Evolutionary conservation across 2,329 filamentous ascomycete species (phyloP), one percentile per base, ranked within the genome.

Genomic region (Calonectria henricotiae): DNA sequence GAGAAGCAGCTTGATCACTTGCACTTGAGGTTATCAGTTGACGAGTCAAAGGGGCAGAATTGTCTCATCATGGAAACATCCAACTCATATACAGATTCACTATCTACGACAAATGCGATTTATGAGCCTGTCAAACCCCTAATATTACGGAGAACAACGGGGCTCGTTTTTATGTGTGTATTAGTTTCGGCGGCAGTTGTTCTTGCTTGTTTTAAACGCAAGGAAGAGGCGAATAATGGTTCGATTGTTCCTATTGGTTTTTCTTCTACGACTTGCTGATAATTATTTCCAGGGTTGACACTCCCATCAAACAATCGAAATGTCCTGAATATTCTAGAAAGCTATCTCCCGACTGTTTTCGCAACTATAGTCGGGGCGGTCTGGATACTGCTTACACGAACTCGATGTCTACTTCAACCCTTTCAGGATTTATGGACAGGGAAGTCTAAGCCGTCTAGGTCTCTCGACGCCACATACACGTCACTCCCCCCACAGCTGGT

Each of bases 51-150:
- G 5, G 51, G 51, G 35, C 15, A 35, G 11, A 55, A 55, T 7
- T 23, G 17, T 23, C n/a, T 55, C 30, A 4, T 23, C 25, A 55
- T 55, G 32, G 30, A 55, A 55, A 23, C 17, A 5, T 9, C 32
- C 43, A 30, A 30, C 8, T 13, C 30, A 8, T 43, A 46, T 11
- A 20, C 41, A 62, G 46, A 49, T n/a, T 30, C 46, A 15, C 12
- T 62, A 9, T 20, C 32, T 30, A 11, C 46, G 7, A 7, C 46
- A 44, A 62, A 44, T 23, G 43, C 20, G 17, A 30, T 37, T 27
- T 67, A 60, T 25, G 30, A 46, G 20, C 54, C 64, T 2, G 62
- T 67, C 25, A 62, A 55, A 15, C 65, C 65, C 9, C 20, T 41
- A 3, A n/a, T 51, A n/a, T 5, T 67, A 7, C 23, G 46, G 15